Conservation (phyloP, 768 basidiomycete genomes). For the Gyrodon lividus region DNA sequence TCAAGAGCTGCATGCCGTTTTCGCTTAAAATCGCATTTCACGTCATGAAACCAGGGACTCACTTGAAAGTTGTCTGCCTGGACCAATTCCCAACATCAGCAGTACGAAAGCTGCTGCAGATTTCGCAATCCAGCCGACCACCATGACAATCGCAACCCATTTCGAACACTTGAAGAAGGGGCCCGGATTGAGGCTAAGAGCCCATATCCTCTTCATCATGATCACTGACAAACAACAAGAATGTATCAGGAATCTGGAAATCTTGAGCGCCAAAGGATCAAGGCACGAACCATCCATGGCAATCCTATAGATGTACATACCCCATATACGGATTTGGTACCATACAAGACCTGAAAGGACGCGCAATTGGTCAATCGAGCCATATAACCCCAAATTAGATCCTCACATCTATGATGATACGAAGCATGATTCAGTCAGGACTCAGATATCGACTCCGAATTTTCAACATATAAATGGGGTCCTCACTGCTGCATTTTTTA, state of each 20-base stretch:
- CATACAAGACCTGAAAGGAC: slow-evolving; percentile 11
- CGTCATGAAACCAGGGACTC: background rate
- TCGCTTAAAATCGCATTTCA: background rate
- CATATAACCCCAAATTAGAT: background rate
- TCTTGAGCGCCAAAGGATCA: background rate
- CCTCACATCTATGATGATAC: slow-evolving; percentile 10
- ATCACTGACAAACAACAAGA: slow-evolving; percentile 10
- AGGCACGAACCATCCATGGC: slow-evolving; percentile 19
- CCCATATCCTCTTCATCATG: slow-evolving; percentile 21
- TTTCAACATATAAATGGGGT: background rate
- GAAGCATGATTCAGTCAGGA: background rate
- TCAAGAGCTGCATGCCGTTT: background rate
- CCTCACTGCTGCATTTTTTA: slow-evolving; percentile 12
- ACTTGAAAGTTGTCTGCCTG: slow-evolving; percentile 5
- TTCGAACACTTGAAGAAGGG: slow-evolving; percentile 9
- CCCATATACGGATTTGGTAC: slow-evolving; percentile 17
- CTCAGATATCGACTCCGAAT: no score
- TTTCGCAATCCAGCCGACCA: slow-evolving; percentile 7
- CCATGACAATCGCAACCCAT: slow-evolving; percentile 7
- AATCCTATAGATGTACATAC: slow-evolving; percentile 9
- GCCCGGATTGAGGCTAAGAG: slow-evolving; percentile 4
- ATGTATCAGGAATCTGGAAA: background rate
- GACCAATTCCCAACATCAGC: slow-evolving; percentile 12
- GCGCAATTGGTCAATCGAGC: background rate
- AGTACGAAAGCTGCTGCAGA: slow-evolving; percentile 1